Evolutionary conservation across 106 monocot genomes (phyloP), one percentile per base, ranked within the genome.

Genomic region (Amphibolis antarctica): DNA sequence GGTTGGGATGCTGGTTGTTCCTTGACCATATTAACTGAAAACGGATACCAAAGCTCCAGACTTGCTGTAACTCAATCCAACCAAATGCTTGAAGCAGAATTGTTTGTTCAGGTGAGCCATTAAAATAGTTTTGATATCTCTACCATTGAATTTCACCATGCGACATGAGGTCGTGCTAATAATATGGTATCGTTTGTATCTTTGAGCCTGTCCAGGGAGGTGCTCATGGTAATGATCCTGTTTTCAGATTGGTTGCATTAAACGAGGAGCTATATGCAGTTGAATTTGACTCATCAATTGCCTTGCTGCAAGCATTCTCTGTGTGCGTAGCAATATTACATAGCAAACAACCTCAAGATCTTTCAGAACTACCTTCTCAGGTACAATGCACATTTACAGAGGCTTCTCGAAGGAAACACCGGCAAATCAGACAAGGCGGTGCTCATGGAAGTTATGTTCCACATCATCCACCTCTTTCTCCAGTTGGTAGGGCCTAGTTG

Each of bases 1-100:
- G 94, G 94, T n/a, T 96, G 94, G 94, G 94, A 96, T 70, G 84
- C 84, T 65, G 89, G 94, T 43, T 96, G 94, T 70, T 60, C 24
- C 44, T 66, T 96, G 20, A 77, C 81, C 30, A 27, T 86, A 42
- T 54, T 96, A 25, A 77, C 70, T 0, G 66, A 81, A 31, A 64
- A 57, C 23, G 13, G 10, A 60, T 66, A 55, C 59, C 67, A 71
- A 30, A 68, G 18, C n/a, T 58, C 10, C 23, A 73, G n/a, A 15
- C 45, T 67, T 42, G 20, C 29, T 10, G 57, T 52, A 47, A 44
- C 57, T 17, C 68, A 47, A 53, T 66, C 57, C 53, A 49, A 48
- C 55, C 27, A 48, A 11, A 58, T 63, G 54, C 59, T 70, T 25
- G 73, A 70, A 55, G 59, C 76, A 30, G 77, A 99, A 49, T 63